phyloP scores from a whole-genome alignment of 164 flowering plant species.

The Aristolochia californica region DNA sequence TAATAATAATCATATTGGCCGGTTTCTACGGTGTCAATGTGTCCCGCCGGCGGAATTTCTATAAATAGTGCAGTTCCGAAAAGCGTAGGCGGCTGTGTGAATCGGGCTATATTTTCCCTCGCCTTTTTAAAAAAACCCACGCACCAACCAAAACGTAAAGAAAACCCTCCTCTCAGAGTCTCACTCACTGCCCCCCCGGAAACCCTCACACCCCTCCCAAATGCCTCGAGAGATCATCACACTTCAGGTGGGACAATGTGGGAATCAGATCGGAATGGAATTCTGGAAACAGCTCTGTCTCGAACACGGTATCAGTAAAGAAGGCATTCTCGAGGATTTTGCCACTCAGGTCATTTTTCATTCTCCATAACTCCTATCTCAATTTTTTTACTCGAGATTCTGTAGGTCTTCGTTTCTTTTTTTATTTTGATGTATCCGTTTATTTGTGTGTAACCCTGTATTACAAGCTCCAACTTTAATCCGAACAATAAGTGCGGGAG shows the following conservation, averaged over 20 bases:
- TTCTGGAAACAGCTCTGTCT: conserved; percentile 99
- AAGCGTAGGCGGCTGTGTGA: too few species aligned
- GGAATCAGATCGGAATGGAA: conserved; percentile 99
- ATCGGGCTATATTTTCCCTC: too few species aligned
- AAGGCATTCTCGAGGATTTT: conserved; percentile 96
- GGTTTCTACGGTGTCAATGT: too few species aligned
- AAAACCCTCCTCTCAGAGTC: conserved; percentile 4
- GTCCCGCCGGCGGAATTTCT: background rate
- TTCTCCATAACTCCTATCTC: background rate
- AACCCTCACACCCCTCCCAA: conserved; percentile 7
- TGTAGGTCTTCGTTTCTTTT: background rate
- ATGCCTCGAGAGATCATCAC: conserved; percentile 99
- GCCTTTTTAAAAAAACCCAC: conserved; percentile 13
- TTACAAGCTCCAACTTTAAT: too few species aligned
- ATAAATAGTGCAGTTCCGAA: too few species aligned
- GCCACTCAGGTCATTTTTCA: conserved; percentile 99
- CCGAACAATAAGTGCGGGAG: too few species aligned
- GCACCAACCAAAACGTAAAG: too few species aligned
- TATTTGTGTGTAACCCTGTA: too few species aligned
- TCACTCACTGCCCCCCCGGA: background rate
- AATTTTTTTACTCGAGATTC: background rate
- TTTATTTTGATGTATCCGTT: background rate
- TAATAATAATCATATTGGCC: too few species aligned
- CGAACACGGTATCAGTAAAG: conserved; percentile 97
- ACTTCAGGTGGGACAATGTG: conserved; percentile 97